Evolutionary conservation across 768 basidiomycete species (phyloP).

Genomic region (Gyrodon lividus): DNA sequence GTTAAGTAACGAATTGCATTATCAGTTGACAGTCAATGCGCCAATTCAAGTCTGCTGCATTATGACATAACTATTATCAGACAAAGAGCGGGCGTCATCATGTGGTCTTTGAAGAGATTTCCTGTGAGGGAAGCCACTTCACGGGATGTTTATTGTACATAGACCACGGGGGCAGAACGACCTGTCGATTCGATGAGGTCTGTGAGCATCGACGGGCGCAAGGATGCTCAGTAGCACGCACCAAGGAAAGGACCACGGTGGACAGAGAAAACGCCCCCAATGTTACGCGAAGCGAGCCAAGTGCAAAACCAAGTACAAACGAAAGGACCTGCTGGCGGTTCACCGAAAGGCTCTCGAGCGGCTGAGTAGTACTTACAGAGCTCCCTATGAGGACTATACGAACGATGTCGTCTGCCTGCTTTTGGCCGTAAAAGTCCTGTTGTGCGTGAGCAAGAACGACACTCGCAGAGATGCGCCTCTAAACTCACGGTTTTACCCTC

Average conservation of each 20-base stretch:
- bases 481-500: constrained; percentile 32
- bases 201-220: background rate
- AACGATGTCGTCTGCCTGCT: constrained; percentile 22
- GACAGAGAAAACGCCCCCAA: constrained; percentile 22
- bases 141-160: constrained; percentile 31
- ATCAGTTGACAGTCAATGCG: no score
- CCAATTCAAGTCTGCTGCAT: background rate
- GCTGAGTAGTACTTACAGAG: constrained; percentile 19
- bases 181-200: constrained; percentile 32
- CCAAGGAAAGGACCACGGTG: constrained; percentile 22
- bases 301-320: constrained; percentile 28
- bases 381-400: constrained; percentile 22
- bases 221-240: constrained; percentile 2
- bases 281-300: constrained; percentile 26
- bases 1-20: no score
- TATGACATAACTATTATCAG: background rate
- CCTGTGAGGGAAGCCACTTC: constrained; percentile 24
- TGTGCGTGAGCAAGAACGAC: constrained; percentile 2
- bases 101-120: constrained; percentile 19
- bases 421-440: constrained; percentile 34
- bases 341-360: background rate
- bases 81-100: constrained; percentile 7
- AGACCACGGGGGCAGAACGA: constrained; percentile 69
- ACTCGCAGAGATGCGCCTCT: background rate
- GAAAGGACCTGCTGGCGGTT: constrained; percentile 24